phyloP scores from a whole-genome alignment of 208 protist genomes.

The Trypanosoma theileri region DNA sequence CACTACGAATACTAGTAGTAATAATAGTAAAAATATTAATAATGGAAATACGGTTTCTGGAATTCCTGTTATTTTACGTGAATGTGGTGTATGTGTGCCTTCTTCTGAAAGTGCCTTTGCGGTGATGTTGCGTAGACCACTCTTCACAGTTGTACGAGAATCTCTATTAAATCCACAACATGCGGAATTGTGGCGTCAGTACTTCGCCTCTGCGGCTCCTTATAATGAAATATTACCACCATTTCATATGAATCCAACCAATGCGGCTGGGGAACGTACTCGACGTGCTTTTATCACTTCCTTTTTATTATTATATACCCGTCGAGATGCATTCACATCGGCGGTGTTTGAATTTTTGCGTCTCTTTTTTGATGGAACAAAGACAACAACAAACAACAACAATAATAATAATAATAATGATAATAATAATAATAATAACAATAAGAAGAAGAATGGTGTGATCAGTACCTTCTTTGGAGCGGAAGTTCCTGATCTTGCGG shows the following conservation, averaged over 20 bases:
- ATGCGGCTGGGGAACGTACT: slow-evolving; percentile 15
- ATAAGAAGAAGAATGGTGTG: background rate
- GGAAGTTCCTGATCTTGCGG: slow-evolving; percentile 45
- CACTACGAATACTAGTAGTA: too few species aligned
- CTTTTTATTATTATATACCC: slow-evolving; percentile 70
- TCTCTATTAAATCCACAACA: slow-evolving; percentile 44
- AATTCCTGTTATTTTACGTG: slow-evolving; percentile 22
- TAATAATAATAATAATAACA: background rate
- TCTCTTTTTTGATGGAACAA: slow-evolving; percentile 63
- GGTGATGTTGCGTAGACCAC: slow-evolving; percentile 47
- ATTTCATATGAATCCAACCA: slow-evolving; percentile 18
- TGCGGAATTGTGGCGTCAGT: slow-evolving; percentile 44
- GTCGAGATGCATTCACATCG: slow-evolving; percentile 72
- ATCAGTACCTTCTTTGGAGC: slow-evolving; percentile 51
- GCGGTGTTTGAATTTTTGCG: slow-evolving; percentile 58
- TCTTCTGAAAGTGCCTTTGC: slow-evolving; percentile 37
- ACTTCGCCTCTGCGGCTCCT: slow-evolving; percentile 50
- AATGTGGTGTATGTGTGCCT: slow-evolving; percentile 15
- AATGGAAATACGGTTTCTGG: background rate
- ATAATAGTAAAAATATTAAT: background rate
- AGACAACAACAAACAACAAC: background rate
- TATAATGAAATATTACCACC: slow-evolving; percentile 38
- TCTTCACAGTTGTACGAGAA: slow-evolving; percentile 62
- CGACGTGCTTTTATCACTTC: slow-evolving; percentile 60
- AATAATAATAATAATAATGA: background rate